Evolutionary conservation across 345 rosid genomes (phyloP), one percentile per base, ranked within the genome.

Genomic region (Salix purpurea): DNA sequence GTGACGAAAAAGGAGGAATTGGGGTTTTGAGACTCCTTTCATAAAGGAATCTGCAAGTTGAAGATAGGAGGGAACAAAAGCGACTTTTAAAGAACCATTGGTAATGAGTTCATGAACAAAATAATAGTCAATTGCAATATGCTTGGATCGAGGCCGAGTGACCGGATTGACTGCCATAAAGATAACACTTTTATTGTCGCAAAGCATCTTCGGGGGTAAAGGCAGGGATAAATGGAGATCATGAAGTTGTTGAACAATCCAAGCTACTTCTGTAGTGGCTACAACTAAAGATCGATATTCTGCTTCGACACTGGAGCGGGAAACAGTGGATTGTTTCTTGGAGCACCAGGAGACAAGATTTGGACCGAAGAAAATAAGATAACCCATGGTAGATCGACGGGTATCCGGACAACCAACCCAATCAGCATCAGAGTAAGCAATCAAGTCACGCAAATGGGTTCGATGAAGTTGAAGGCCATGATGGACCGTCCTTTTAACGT

Each of bases 391-490:
- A 0, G 54, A 68, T 0, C 19, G 0, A 2, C 28, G 21, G 4
- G 39, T 50, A 37, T 19, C 18, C 3, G 2, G 15, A 39, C 24
- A 2, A 26, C 18, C 24, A 2, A 9, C 32, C 52, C 12, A 40
- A 4, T 68, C 19, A 19, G 3, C 34, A 69, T 69, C 56, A 15
- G 12, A 1, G 8, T 19, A 42, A 1, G 23, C 32, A 60, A 8
- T 2, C 7, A 60, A 7, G 0, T 9, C 9, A 23, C 11, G 3
- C 0, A 2, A 18, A 15, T 5, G 3, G 8, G 5, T 8, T 0
- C 11, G 30, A 15, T 24, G 24, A 60, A 60, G 65, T 19, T 60
- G 65, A 21, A 60, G n/a, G n/a, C 30, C 65, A 15, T 15, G 3
- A 21, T 4, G 7, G 3, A 23, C 1, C 11, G 30, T 60, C 2